phyloP scores from a whole-genome alignment of 2,329 filamentous ascomycete species.

The Pseudocercospora pini-densiflorae region DNA sequence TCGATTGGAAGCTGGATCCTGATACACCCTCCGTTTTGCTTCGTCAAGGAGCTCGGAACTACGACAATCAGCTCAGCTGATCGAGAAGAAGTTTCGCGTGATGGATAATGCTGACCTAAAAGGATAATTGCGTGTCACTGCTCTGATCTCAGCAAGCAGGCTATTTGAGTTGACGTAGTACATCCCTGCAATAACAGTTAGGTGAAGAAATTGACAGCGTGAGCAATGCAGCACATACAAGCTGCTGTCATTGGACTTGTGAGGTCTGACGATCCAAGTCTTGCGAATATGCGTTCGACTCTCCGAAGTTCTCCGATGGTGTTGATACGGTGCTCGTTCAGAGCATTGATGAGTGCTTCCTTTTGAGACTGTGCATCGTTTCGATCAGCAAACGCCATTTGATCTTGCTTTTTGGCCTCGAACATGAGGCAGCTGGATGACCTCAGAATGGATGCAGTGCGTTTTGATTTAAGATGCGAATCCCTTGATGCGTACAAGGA shows the following conservation, averaged over 20 bases:
- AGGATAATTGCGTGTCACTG: constrained; percentile 69
- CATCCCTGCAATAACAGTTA: constrained; percentile 45
- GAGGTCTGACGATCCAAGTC: constrained; percentile 62
- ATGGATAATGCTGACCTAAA: constrained; percentile 45
- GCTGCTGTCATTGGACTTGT: constrained; percentile 70
- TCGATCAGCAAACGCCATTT: constrained; percentile 22
- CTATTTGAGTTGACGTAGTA: constrained; percentile 74
- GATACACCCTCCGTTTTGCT: constrained; percentile 66
- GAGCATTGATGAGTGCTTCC: constrained; percentile 64
- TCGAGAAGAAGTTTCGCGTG: background rate
- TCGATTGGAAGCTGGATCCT: constrained; percentile 67
- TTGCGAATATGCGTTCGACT: constrained; percentile 68
- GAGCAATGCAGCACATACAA: constrained; percentile 49
- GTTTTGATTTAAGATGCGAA: no score
- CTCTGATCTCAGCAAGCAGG: constrained; percentile 70
- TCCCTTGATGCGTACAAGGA: background rate
- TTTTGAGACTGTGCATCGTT: constrained; percentile 47
- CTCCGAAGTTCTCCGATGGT: constrained; percentile 73
- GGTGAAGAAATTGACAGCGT: background rate
- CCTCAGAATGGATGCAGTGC: no score
- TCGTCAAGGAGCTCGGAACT: constrained; percentile 66
- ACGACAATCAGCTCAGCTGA: background rate
- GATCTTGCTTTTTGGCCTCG: background rate
- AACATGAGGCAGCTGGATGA: background rate
- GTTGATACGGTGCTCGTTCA: constrained; percentile 71